phyloP scores from a whole-genome alignment of 768 basidiomycete genomes.

The Glaciozyma martinii region DNA sequence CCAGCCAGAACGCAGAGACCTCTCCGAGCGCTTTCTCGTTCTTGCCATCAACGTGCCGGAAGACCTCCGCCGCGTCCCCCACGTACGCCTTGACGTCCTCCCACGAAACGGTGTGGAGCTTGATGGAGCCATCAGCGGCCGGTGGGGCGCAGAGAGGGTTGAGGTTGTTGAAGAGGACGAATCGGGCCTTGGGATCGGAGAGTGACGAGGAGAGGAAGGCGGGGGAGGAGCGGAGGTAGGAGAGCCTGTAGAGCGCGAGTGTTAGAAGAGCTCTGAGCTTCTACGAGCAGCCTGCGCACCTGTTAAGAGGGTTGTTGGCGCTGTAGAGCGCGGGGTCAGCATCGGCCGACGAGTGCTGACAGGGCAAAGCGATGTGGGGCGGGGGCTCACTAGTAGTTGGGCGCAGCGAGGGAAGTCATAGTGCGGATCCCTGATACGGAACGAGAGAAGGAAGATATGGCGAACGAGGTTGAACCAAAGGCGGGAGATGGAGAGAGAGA shows the following conservation, averaged over 20 bases:
- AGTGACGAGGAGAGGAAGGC: constrained; percentile 67
- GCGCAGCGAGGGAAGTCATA: neutral
- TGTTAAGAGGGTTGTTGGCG: neutral
- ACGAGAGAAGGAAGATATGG: no score
- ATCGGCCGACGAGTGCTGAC: neutral
- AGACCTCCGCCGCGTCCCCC: constrained; percentile 53
- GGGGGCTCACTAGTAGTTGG: neutral
- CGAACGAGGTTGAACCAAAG: no score
- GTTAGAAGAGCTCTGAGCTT: constrained; percentile 52
- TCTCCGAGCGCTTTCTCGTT: constrained; percentile 53
- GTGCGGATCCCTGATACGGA: neutral
- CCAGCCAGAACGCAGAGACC: constrained; percentile 17
- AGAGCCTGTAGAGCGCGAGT: no score
- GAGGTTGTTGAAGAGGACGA: constrained; percentile 59
- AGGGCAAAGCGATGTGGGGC: neutral
- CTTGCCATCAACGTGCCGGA: constrained; percentile 63
- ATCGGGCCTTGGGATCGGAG: constrained; percentile 53
- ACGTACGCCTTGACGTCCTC: constrained; percentile 48
- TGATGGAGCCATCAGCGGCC: constrained; percentile 32
- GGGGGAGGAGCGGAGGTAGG: constrained; percentile 45
- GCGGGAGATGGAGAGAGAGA: no score
- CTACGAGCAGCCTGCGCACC: constrained; percentile 41
- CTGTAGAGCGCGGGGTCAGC: neutral
- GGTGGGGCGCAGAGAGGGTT: constrained; percentile 51
- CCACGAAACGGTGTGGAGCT: constrained; percentile 38